Evolutionary conservation across 306 rosid species (phyloP).

Genomic region (Corylus americana): DNA sequence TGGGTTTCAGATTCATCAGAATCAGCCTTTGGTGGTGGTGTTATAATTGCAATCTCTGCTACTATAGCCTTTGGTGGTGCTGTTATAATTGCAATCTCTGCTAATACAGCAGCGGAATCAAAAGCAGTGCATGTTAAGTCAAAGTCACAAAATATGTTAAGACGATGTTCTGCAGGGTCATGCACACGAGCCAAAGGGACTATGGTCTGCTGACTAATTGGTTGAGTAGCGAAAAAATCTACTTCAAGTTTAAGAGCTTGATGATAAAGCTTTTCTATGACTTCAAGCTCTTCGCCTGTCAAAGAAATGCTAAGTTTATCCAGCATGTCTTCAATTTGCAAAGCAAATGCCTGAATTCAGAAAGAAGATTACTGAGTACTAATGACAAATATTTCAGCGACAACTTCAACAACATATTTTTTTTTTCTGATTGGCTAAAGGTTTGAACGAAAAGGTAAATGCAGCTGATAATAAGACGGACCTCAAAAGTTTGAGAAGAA

Average conservation of each 20-base stretch:
- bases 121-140: constrained; percentile 93
- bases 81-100: constrained; percentile 87
- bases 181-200: constrained; percentile 76
- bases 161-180: constrained; percentile 57
- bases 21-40: constrained; percentile 71
- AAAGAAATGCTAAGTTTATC: constrained; percentile 88
- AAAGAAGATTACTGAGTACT: constrained; percentile 34
- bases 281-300: constrained; percentile 98
- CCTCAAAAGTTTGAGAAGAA: constrained; percentile 83
- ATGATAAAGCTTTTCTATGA: constrained; percentile 89
- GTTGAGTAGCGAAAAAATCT: constrained; percentile 81
- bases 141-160: constrained; percentile 83
- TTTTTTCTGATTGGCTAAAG: constrained; percentile 32
- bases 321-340: constrained; percentile 87
- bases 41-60: constrained; percentile 91
- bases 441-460: constrained; percentile 8
- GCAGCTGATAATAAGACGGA: constrained; percentile 43
- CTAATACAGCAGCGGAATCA: constrained; percentile 95
- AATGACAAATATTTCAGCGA: constrained; percentile 14
- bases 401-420: neutral
- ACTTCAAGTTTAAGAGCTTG: constrained; percentile 94
- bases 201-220: constrained; percentile 70
- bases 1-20: constrained; percentile 68
- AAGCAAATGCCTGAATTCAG: constrained; percentile 78
- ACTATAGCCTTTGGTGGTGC: constrained; percentile 85